Evolutionary conservation across 1,139 yeast genomes (phyloP).

Genomic region (Lodderomyces metapsilosis): DNA sequence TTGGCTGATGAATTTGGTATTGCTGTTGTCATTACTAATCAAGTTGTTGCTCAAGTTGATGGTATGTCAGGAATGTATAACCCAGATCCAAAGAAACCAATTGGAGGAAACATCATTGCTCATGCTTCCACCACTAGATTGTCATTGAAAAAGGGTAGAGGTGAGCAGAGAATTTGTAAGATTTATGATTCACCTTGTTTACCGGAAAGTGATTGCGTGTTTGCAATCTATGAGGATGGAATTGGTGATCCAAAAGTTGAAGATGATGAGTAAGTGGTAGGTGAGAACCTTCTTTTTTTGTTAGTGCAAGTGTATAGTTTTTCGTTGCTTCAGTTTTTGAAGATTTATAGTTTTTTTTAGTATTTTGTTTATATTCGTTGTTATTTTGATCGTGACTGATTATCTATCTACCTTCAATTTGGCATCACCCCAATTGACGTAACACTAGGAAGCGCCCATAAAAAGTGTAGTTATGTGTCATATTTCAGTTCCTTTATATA

Average conservation of each 20-base stretch:
- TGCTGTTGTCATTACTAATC: slow-evolving; percentile 97
- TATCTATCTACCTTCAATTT: too few relatives aligned
- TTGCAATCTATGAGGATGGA: slow-evolving; percentile 96
- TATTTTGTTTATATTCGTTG: neutral
- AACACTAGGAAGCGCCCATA: too few relatives aligned
- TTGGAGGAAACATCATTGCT: slow-evolving; percentile 97
- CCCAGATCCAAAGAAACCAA: slow-evolving; percentile 98
- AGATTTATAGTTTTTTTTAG: neutral
- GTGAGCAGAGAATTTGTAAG: slow-evolving; percentile 89
- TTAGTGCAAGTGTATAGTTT: neutral
- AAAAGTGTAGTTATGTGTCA: neutral
- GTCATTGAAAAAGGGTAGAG: slow-evolving; percentile 86
- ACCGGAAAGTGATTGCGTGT: slow-evolving; percentile 92
- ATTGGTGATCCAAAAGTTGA: slow-evolving; percentile 92
- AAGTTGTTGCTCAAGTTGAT: slow-evolving; percentile 97
- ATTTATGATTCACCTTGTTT: slow-evolving; percentile 93
- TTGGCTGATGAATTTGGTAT: slow-evolving; percentile 98
- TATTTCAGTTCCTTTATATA: neutral
- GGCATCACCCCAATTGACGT: too few relatives aligned
- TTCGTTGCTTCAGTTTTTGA: neutral
- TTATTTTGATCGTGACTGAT: too few relatives aligned
- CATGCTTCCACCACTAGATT: slow-evolving; percentile 94
- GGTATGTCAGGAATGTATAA: slow-evolving; percentile 81
- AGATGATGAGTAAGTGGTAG: slow-evolving; percentile 35
- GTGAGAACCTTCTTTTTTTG: neutral